A percentile compares a stretch with the other conserved stretches of the same genome.
Conservation (phyloP, 2,329 filamentous ascomycete species). For the Fusarium goolgardi region DNA sequence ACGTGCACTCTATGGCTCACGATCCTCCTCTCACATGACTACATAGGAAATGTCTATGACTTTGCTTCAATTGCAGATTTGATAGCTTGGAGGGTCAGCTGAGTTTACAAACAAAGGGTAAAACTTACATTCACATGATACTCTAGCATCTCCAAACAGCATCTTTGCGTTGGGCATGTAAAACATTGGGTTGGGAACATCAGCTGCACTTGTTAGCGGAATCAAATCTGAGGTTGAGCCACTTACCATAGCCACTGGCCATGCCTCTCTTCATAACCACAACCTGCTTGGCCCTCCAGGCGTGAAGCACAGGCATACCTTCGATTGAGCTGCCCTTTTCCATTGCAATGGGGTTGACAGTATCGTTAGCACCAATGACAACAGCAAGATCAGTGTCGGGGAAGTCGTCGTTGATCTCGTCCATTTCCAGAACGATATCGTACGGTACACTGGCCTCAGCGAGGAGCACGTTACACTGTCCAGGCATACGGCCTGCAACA, state of each 20-base stretch:
- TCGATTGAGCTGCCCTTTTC: conserved; percentile 87
- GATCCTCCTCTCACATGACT: conserved; percentile 26
- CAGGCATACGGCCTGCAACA: conserved; percentile 91
- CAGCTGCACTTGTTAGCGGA: conserved; percentile 63
- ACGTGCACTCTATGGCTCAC: conserved; percentile 39
- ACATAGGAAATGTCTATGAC: conserved; percentile 37
- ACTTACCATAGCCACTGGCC: conserved; percentile 84
- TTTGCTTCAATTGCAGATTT: conserved; percentile 56
- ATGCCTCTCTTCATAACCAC: conserved; percentile 94
- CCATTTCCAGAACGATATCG: conserved; percentile 94
- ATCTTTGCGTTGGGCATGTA: conserved; percentile 91
- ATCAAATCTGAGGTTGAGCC: too few species aligned
- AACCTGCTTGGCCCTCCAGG: conserved; percentile 94
- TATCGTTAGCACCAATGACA: conserved; percentile 93
- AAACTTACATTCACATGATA: conserved; percentile 78
- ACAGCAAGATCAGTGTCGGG: conserved; percentile 85
- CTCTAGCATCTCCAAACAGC: conserved; percentile 91
- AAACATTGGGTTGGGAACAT: conserved; percentile 94
- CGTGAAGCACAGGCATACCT: conserved; percentile 91
- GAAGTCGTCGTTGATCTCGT: conserved; percentile 96
- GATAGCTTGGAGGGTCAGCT: conserved; percentile 53
- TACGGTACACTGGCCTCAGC: conserved; percentile 91
- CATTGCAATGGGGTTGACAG: conserved; percentile 89
- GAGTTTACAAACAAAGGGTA: neutral
- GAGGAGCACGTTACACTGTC: conserved; percentile 90